Conservation (phyloP, 148 eudicot species). For the Agrostemma githago region DNA sequence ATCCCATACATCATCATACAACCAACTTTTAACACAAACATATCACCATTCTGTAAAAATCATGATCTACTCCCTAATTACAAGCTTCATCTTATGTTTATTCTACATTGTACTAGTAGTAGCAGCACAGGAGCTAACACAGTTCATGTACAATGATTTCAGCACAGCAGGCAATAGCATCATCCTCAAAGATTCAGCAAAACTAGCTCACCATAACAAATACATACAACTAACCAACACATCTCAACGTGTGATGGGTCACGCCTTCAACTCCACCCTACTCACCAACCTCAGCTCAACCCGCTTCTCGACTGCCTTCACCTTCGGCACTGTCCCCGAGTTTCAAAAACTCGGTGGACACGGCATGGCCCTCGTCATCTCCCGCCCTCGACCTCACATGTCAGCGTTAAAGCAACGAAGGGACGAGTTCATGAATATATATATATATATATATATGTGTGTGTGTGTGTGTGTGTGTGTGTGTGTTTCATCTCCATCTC, state of each 20-base stretch:
- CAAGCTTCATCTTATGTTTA: background rate
- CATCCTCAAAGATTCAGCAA: constrained; percentile 14
- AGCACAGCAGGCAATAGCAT: constrained; percentile 9
- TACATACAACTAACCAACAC: constrained; percentile 36
- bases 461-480: no score
- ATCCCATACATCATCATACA: background rate
- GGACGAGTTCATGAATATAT: no score
- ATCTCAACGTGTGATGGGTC: constrained; percentile 24
- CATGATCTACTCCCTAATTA: background rate
- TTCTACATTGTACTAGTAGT: background rate
- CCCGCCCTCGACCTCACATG: constrained; percentile 17
- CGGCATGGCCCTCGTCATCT: constrained; percentile 45
- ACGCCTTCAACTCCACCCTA: constrained; percentile 32
- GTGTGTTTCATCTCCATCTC: no score
- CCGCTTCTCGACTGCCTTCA: constrained; percentile 50
- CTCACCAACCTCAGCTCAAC: constrained; percentile 18
- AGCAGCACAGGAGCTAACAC: background rate
- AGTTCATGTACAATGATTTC: constrained; percentile 22
- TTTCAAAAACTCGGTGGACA: constrained; percentile 47
- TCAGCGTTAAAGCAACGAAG: no score
- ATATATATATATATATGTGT: no score
- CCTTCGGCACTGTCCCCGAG: constrained; percentile 35
- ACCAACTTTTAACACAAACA: background rate
- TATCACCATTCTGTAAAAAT: background rate
- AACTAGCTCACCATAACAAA: constrained; percentile 21